Base-by-base conservation (phyloP, 352 stramenopile genomes). In the Globisporangium megalacanthum region DNA sequence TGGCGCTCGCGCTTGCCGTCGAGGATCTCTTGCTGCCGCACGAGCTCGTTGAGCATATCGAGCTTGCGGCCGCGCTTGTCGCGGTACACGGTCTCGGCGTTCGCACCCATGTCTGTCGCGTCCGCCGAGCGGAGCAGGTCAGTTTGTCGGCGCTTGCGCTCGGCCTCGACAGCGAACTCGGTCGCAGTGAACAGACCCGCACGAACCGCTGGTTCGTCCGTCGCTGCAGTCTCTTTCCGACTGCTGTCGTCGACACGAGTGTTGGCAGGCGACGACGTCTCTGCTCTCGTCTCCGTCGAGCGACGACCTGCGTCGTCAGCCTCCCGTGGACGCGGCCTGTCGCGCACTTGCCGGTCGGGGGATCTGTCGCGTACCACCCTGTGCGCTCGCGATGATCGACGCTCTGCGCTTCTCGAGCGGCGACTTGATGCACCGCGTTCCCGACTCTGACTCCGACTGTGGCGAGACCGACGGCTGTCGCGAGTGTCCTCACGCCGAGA, bases 1-100 rank as follows among this genome's bases (percentile, higher is more conserved):
- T 92, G 68, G n/a, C 77, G 79, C 60, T 89, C 79, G 20, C 73
- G 72, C 56, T 94, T 90, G 48, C 79, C 82, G 15, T 90, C 83
- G 31, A 87, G 49, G 47, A 91, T 66, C 65, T 94, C 83, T 48
- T 90, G 81, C 58, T 94, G 83, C 22, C 76, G 77, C 61, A 88
- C 75, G 65, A 94, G 79, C 51, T 94, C 83, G 56, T 86, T 94
- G 4, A 94, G 67, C 79, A 94, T 94, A 54, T 94, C 82, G 45
- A 94, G 57, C 65, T 94, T 94, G 42, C 81, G 79, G 25, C 83
- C 83, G 29, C 83, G 81, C 60, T 88, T 88, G 56, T 94, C 83
- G 54, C 83, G 81, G 68, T 94, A 94, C 57, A 94, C 79, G 2
- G 83, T 94, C 67, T 90, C 78, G 9, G 83, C 79, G 35, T 91